Percentiles rank a stretch among this genome's conserved stretches.
Evolutionary conservation across 2,329 filamentous ascomycete genomes (phyloP).

Genomic region (Cryphonectria parasitica): DNA sequence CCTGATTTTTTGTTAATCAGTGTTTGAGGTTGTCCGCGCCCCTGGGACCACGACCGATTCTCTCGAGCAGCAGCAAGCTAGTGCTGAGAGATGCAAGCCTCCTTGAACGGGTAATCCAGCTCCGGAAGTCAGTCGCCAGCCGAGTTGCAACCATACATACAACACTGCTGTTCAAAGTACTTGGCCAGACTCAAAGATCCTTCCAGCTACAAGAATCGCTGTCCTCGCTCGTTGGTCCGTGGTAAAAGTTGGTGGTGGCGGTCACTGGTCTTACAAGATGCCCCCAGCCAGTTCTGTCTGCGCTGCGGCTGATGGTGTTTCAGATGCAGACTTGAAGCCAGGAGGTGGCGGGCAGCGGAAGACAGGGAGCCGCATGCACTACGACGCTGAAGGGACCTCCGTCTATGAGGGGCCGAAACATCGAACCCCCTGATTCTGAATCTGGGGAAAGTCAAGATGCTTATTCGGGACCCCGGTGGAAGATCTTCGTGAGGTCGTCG

Average conservation of each 20-base stretch:
- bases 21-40: constrained; percentile 29
- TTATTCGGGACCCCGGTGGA: not conserved
- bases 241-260: not conserved
- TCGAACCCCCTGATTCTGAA: not conserved
- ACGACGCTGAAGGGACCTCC: not conserved
- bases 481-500: not conserved
- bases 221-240: not conserved
- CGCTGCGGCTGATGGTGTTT: constrained; percentile 13
- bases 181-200: not conserved
- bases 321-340: constrained; percentile 7
- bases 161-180: not conserved
- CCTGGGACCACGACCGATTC: not conserved
- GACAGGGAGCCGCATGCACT: not conserved
- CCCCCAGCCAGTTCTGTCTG: not conserved
- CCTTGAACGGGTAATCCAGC: not conserved
- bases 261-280: not conserved
- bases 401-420: not conserved
- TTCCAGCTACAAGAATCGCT: not conserved
- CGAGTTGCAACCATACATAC: not conserved
- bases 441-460: not conserved
- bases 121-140: not conserved
- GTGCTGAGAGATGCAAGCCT: not conserved
- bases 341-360: constrained; percentile 2
- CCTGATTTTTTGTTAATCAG: constrained; percentile 32
- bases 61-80: not conserved